These are phyloP conservation scores for Inonotus hispidus DNA, from an alignment of 1,284 basidiomycete species.

Conservation along the genomic window DNA sequence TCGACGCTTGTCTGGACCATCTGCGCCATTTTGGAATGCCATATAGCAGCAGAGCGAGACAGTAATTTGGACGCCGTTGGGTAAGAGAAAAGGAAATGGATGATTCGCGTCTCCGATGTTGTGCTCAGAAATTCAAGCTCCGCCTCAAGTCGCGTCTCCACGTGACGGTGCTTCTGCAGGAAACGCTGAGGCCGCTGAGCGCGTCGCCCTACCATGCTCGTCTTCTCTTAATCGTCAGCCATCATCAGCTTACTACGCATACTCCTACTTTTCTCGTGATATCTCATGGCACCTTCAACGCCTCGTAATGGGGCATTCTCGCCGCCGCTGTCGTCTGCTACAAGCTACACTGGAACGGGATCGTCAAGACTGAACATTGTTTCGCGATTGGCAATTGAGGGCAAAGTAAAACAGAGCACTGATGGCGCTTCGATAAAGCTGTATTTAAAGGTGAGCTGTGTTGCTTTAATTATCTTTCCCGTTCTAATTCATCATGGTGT, in stretches of 20 bases:
- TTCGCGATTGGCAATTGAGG: constrained; percentile 67
- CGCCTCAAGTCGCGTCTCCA: constrained; percentile 12
- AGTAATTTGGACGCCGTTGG: constrained; percentile 73
- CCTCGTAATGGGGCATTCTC: constrained; percentile 15
- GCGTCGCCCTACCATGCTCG: not conserved
- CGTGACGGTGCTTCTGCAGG: constrained; percentile 6
- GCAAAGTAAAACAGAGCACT: constrained; percentile 56
- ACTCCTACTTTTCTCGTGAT: not conserved
- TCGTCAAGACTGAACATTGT: constrained; percentile 59
- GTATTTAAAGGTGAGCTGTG: constrained; percentile 60
- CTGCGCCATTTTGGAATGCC: constrained; percentile 43
- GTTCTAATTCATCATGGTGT: constrained; percentile 4
- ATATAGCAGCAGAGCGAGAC: constrained; percentile 47
- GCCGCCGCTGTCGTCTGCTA: constrained; percentile 15
- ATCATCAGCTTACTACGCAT: not conserved
- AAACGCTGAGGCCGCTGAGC: not conserved
- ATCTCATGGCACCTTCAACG: constrained; percentile 11
- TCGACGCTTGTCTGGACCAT: constrained; percentile 86
- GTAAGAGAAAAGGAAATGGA: not conserved
- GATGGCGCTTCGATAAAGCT: constrained; percentile 65
- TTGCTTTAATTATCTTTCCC: not conserved
- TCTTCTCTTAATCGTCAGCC: not conserved
- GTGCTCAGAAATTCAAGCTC: not conserved
- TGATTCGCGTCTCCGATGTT: not conserved
- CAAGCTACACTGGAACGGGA: constrained; percentile 12